phyloP scores from a whole-genome alignment of 2,329 filamentous ascomycete genomes.

The Pseudopyricularia cyperi region DNA sequence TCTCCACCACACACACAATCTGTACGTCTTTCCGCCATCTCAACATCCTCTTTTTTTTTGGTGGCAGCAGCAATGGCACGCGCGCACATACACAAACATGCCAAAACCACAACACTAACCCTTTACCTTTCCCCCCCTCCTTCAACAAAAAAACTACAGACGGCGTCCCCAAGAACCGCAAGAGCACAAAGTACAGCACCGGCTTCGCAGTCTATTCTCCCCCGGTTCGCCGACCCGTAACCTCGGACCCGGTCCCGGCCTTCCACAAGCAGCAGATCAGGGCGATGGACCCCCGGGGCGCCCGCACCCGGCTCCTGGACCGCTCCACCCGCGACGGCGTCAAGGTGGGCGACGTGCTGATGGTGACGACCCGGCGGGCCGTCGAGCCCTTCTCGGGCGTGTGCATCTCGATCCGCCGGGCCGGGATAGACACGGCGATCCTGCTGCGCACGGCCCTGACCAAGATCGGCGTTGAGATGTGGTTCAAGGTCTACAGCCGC shows the following conservation, averaged over 20 bases:
- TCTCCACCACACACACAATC: conserved; percentile 6
- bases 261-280: conserved; percentile 58
- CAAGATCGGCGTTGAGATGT: conserved; percentile 87
- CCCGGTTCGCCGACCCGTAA: conserved; percentile 5
- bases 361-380: conserved; percentile 67
- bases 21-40: conserved; percentile 7
- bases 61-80: too few species aligned
- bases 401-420: conserved; percentile 71
- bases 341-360: conserved; percentile 78
- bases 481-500: conserved; percentile 89
- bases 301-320: conserved; percentile 70
- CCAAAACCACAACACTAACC: too few species aligned
- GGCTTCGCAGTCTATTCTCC: conserved; percentile 35
- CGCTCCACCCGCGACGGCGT: conserved; percentile 65
- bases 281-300: conserved; percentile 71
- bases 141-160: not conserved
- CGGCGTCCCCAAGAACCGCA: conserved; percentile 5
- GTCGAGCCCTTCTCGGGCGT: conserved; percentile 86
- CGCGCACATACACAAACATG: too few species aligned
- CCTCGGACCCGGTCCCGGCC: conserved; percentile 46
- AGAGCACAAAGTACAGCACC: conserved; percentile 17
- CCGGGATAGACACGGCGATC: conserved; percentile 82
- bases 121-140: conserved; percentile 7
- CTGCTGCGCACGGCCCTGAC: conserved; percentile 77
- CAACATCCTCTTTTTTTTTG: too few species aligned